Conservation (phyloP, 2,329 filamentous ascomycete species). For the Blumeria hordei region DNA sequence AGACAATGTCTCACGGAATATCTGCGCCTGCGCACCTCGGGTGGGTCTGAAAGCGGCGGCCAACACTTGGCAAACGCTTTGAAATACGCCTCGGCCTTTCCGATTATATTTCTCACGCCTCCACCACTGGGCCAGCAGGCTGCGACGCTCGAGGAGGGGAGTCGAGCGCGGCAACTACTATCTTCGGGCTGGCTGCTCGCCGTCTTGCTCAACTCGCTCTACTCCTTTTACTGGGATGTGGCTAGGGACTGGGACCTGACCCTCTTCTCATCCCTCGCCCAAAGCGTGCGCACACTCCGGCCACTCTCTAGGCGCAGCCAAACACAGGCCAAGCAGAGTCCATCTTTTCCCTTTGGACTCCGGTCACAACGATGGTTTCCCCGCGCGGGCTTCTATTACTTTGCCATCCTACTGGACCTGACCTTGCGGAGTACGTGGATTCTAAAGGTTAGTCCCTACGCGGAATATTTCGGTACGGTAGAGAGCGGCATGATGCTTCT, state of each 20-base stretch:
- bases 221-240: conserved; percentile 98
- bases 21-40: conserved; percentile 36
- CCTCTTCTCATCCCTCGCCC: conserved; percentile 36
- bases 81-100: conserved; percentile 88
- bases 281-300: conserved; percentile 15
- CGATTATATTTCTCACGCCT: conserved; percentile 62
- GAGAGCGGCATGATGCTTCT: conserved; percentile 77
- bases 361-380: conserved; percentile 52
- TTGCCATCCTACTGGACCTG: conserved; percentile 54
- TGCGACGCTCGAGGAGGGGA: conserved; percentile 16
- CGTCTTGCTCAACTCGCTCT: conserved; percentile 62
- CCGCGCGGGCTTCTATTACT: conserved; percentile 54
- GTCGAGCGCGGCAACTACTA: conserved; percentile 19
- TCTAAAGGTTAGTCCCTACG: conserved; percentile 58
- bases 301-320: conserved; percentile 15
- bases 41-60: conserved; percentile 44
- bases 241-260: conserved; percentile 91
- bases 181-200: conserved; percentile 43
- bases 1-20: conserved; percentile 86
- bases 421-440: conserved; percentile 76
- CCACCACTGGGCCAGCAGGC: conserved; percentile 27
- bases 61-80: conserved; percentile 81
- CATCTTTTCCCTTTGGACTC: conserved; percentile 26
- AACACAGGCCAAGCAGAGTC: conserved; percentile 33
- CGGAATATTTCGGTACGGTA: conserved; percentile 65